phyloP scores from a whole-genome alignment of 2,329 filamentous ascomycete species.

The Hymenoscyphus repandus region DNA sequence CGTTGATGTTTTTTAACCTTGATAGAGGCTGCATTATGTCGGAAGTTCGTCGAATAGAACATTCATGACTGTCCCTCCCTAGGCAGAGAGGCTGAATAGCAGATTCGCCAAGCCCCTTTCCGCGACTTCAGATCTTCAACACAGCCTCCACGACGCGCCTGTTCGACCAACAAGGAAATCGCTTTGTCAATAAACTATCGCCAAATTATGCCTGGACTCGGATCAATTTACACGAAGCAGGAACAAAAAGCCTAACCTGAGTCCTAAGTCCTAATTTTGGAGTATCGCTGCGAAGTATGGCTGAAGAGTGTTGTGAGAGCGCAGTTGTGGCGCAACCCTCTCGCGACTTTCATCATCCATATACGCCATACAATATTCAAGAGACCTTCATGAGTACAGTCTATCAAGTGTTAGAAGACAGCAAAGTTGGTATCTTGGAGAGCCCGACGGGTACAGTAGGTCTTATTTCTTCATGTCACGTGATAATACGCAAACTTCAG shows the following conservation, averaged over 20 bases:
- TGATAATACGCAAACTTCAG: not conserved
- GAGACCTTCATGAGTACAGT: constrained; percentile 64
- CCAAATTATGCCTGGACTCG: not conserved
- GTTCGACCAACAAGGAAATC: not conserved
- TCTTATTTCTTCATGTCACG: not conserved
- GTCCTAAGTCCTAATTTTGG: not conserved
- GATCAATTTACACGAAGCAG: not conserved
- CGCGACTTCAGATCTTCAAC: not conserved
- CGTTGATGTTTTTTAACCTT: no score
- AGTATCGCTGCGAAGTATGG: not conserved
- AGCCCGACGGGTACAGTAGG: constrained; percentile 59
- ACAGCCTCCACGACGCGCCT: not conserved
- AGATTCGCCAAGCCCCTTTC: not conserved
- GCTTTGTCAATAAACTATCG: not conserved
- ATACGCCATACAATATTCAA: constrained; percentile 65
- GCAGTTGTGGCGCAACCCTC: not conserved
- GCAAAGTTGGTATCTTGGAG: constrained; percentile 67
- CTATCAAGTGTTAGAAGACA: constrained; percentile 60
- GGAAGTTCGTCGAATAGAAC: no score
- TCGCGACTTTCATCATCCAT: constrained; percentile 62
- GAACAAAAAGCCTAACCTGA: not conserved
- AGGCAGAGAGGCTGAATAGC: not conserved
- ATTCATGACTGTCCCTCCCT: no score
- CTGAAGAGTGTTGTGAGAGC: not conserved
- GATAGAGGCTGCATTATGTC: no score